phyloP scores from a whole-genome alignment of 192 early-diverging fungal species.

The Podila epicladia region DNA sequence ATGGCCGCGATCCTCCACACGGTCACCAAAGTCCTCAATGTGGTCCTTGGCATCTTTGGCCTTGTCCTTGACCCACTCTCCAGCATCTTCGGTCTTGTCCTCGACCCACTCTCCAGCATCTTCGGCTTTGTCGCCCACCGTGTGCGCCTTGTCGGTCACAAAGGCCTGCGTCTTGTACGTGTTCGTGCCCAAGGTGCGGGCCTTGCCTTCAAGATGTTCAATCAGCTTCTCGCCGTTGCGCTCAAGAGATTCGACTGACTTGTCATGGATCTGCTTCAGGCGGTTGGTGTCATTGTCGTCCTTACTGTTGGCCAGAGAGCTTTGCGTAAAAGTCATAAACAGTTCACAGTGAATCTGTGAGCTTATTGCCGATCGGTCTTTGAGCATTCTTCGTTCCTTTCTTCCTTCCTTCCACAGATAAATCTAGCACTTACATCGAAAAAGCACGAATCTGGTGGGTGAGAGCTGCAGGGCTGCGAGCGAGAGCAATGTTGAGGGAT shows the following conservation, averaged over 20 bases:
- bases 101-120: neutral
- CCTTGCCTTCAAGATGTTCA: conserved; percentile 12
- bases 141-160: conserved; percentile 12
- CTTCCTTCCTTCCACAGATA: neutral
- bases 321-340: neutral
- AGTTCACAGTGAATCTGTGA: neutral
- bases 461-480: conserved; percentile 5
- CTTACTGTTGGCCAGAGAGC: conserved; percentile 7
- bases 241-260: conserved; percentile 23
- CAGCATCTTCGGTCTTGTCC: neutral
- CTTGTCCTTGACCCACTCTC: conserved; percentile 4
- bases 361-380: neutral
- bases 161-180: conserved; percentile 1
- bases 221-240: neutral
- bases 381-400: neutral
- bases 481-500: conserved; percentile 10
- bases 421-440: conserved; percentile 6
- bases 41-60: neutral
- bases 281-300: conserved; percentile 13
- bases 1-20: neutral
- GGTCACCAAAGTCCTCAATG: neutral
- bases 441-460: conserved; percentile 15
- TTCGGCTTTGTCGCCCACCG: conserved; percentile 1
- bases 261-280: conserved; percentile 16
- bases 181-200: conserved; percentile 1